Evolutionary conservation across 805 yeast species (phyloP), one percentile per base, ranked within the genome.

Genomic region (Maudiozyma saulgeensis): DNA sequence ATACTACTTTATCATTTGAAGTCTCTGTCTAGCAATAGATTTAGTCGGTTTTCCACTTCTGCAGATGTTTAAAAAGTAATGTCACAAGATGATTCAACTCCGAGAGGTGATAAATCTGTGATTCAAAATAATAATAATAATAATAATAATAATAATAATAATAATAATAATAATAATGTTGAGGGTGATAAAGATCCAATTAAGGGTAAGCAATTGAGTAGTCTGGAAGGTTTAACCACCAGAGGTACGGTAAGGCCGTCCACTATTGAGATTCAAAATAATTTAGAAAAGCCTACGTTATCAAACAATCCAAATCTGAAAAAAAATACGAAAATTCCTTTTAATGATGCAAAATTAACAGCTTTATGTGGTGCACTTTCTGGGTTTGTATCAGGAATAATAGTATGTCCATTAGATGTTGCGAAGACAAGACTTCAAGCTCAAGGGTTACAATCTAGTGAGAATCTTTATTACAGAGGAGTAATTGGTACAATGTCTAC

Each of bases 351-450:
- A 6, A 80, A 82, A 58, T 74, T 88, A 35, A 80, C 85, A 13
- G 93, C 98, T 6, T 58, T 85, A 0, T 78, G 96, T 1, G 99
- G 99, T 0, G 97, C 97, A 0, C 67, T 88, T n/a, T 87, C 97
- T 0, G 99, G 99, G 1, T 84, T 93, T 56, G 61, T 87, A 7
- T 82, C 97, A 0, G 98, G 98, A 0, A 76, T 90, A 2, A 74
- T 79, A 2, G 99, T 93, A 6, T 93, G 98, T 67, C 99, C 99
- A 0, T 69, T 93, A 34, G 99, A 93, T 63, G 99, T 93, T 44
- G 91, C 93, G 13, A 93, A 93, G 67, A 93, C 99, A 5, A 71
- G 96, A 57, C 74, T 90, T 43, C 99, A 91, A 68, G 97, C 97
- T 0, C 96, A 87, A 63, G 96, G 96, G 7, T 78, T 73, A 32